phyloP scores from a whole-genome alignment of 768 basidiomycete species.

The Boletus reticuloceps region DNA sequence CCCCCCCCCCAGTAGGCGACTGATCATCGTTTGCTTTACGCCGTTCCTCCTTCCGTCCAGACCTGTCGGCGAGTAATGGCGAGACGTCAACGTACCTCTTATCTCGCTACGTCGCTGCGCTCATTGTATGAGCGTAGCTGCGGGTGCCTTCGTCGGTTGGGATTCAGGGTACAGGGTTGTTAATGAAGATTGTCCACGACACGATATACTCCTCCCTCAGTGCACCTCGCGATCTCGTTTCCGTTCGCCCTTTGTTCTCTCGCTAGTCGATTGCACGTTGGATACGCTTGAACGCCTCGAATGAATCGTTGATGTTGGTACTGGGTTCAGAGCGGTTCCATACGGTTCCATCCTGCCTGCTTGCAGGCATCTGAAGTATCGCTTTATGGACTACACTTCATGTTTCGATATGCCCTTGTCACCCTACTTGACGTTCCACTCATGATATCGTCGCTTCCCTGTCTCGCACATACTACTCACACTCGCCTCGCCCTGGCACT shows the following conservation, averaged over 20 bases:
- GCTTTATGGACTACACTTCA: slow-evolving; percentile 14
- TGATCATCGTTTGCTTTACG: slow-evolving; percentile 46
- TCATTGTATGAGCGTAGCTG: slow-evolving; percentile 37
- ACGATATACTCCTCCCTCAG: not conserved
- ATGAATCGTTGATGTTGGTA: slow-evolving; percentile 8
- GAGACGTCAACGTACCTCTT: slow-evolving; percentile 30
- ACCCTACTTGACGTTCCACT: slow-evolving; percentile 8
- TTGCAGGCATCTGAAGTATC: slow-evolving; percentile 26
- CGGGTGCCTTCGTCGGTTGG: slow-evolving; percentile 24
- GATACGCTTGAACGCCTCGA: slow-evolving; percentile 25
- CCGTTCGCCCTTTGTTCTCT: slow-evolving; percentile 29
- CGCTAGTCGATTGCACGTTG: slow-evolving; percentile 38
- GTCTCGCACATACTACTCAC: slow-evolving; percentile 13
- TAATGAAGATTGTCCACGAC: slow-evolving; percentile 22
- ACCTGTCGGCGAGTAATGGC: slow-evolving; percentile 19
- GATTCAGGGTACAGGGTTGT: slow-evolving; percentile 24
- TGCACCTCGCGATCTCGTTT: slow-evolving; percentile 4
- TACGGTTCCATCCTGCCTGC: slow-evolving; percentile 17
- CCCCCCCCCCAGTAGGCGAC: slow-evolving; percentile 29
- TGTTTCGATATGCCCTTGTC: slow-evolving; percentile 25
- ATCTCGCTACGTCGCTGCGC: slow-evolving; percentile 12
- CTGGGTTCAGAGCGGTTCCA: slow-evolving; percentile 8
- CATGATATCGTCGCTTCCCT: not conserved
- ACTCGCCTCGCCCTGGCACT: slow-evolving; percentile 17
- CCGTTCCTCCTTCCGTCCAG: slow-evolving; percentile 13